phyloP scores from a whole-genome alignment of 495 filamentous ascomycete genomes.

The Aspergillus affinis region DNA sequence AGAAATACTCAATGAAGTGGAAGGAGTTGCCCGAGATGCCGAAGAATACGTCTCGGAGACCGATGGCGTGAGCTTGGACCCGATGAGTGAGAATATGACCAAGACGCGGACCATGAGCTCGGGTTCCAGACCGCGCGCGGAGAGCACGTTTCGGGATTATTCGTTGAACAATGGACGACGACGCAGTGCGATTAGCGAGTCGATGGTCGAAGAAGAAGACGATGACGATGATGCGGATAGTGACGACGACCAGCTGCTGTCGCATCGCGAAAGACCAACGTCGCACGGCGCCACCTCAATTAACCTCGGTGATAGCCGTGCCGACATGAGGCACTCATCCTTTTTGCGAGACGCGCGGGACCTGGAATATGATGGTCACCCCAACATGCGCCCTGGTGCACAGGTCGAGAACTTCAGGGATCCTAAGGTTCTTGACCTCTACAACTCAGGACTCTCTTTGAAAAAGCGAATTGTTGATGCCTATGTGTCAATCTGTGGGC shows the following conservation, averaged over 20 bases:
- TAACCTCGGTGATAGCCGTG: constrained; percentile 41
- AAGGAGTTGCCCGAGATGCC: constrained; percentile 73
- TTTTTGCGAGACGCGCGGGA: constrained; percentile 28
- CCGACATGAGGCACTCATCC: constrained; percentile 42
- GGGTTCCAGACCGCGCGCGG: constrained; percentile 42
- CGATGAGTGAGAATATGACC: constrained; percentile 49
- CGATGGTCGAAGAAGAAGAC: constrained; percentile 52
- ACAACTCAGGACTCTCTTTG: constrained; percentile 78
- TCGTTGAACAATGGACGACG: constrained; percentile 41
- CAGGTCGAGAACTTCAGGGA: constrained; percentile 70
- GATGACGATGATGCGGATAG: constrained; percentile 65
- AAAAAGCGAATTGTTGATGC: constrained; percentile 86
- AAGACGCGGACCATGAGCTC: constrained; percentile 42
- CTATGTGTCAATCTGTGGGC: constrained; percentile 92
- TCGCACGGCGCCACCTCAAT: constrained; percentile 35
- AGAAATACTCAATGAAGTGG: constrained; percentile 78
- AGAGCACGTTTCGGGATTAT: constrained; percentile 46
- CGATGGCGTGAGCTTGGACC: constrained; percentile 55
- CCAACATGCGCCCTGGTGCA: constrained; percentile 20
- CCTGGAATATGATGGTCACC: constrained; percentile 15
- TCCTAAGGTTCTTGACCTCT: constrained; percentile 65
- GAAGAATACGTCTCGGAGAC: constrained; percentile 66
- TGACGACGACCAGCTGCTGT: constrained; percentile 34
- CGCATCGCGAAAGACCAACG: constrained; percentile 16
- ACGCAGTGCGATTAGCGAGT: constrained; percentile 50